A percentile compares a stretch with the other conserved stretches of the same genome.
Evolutionary conservation across 2,329 filamentous ascomycete genomes (phyloP).

Genomic region (Fusarium penzigii): DNA sequence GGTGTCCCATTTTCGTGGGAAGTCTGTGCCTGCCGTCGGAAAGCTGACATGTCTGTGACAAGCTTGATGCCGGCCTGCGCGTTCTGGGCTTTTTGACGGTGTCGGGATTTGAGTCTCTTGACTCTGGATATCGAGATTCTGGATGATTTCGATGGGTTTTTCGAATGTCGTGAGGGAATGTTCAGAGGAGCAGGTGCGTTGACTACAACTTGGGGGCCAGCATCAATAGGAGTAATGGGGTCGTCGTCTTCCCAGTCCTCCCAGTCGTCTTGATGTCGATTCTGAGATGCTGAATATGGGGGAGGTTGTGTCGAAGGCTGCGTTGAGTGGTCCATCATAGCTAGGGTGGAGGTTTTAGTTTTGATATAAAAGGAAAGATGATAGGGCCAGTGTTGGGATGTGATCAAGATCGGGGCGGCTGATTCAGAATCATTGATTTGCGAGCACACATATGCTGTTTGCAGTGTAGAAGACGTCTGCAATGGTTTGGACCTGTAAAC

Average conservation of each 20-base stretch:
- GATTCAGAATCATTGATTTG: not conserved
- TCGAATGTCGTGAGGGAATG: constrained; percentile 13
- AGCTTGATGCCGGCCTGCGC: constrained; percentile 65
- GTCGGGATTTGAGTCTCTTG: constrained; percentile 56
- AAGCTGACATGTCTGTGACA: constrained; percentile 67
- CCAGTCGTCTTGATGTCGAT: constrained; percentile 45
- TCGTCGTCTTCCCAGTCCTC: constrained; percentile 57
- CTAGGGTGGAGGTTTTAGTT: constrained; percentile 6
- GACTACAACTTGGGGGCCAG: constrained; percentile 38
- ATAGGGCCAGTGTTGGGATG: not conserved
- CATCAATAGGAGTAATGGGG: constrained; percentile 41
- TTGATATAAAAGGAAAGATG: constrained; percentile 2
- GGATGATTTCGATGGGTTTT: constrained; percentile 26
- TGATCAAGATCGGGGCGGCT: not conserved
- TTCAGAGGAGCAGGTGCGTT: constrained; percentile 18
- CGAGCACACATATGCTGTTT: constrained; percentile 2
- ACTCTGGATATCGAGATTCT: constrained; percentile 43
- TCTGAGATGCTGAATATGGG: constrained; percentile 18
- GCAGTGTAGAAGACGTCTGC: constrained; percentile 3
- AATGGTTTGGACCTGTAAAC: constrained; percentile 1
- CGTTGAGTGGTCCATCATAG: constrained; percentile 17
- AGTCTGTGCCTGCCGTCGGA: constrained; percentile 45
- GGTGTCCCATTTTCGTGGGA: constrained; percentile 33
- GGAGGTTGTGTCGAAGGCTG: constrained; percentile 14
- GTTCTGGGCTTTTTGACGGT: constrained; percentile 62